Evolutionary conservation across 495 filamentous ascomycete species (phyloP), one percentile per base, ranked within the genome.

Genomic region (Cercophora newfieldiana): DNA sequence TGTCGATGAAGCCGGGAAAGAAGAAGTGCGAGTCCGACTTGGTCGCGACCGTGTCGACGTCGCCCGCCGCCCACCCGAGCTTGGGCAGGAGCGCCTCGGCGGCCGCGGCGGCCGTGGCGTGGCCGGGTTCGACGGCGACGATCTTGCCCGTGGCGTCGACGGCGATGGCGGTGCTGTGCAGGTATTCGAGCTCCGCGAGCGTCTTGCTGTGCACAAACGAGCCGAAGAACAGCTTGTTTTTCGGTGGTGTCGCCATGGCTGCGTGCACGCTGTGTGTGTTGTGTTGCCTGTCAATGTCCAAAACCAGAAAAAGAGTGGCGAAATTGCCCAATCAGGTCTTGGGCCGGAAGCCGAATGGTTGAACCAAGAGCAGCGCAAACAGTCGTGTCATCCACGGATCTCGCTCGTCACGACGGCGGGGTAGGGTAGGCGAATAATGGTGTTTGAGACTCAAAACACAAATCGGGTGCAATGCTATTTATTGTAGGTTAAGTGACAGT

Each of bases 1-100:
- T 96, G 77, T 98, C 94, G 51, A 98, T 89, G 74, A 98, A 96
- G 16, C 94, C 94, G 0, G 94, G 94, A 70, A 97, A 97, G 80
- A 94, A 97, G 77, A 97, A 97, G 63, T 89, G 81, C 8, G 80
- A 82, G 55, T 81, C 47, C 28, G 59, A 66, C 37, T 21, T 77
- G 66, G 8, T 49, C 8, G 59, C 24, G 33, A 82, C 71, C 18
- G 79, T 73, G 14, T 77, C 66, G 21, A 81, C 80, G n/a, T 76
- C 79, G 1, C 70, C 71, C 1, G 51, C 25, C 7, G 64, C 33
- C 80, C 80, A 83, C 21, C 74, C 78, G 19, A 82, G 69, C 37
- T 67, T 64, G 30, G 67, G 64, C 22, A 75, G 56, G 25, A 80
- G 30, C 1, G 60, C 67, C 28, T 65, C 65, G 56, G 68, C 49